Evolutionary conservation across 1,284 basidiomycete species (phyloP).

Genomic region (Ganoderma boninense): DNA sequence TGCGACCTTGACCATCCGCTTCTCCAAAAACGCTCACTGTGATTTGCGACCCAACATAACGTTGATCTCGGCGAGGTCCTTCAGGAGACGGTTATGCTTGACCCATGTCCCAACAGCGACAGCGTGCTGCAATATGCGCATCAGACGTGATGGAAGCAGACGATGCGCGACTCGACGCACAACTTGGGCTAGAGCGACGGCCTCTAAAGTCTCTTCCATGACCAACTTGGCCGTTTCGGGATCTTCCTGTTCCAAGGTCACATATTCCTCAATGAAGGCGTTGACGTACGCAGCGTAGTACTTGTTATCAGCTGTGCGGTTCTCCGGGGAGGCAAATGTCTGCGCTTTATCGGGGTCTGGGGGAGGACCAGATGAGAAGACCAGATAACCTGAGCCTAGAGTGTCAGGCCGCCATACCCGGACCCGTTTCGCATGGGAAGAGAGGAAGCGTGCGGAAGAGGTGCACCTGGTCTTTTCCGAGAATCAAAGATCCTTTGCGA

Average conservation of each 20-base stretch:
- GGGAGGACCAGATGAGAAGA: no score
- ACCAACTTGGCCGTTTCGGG: not conserved
- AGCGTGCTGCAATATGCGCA: no score
- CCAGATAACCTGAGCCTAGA: not conserved
- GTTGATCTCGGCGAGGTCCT: no score
- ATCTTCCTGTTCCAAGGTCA: not conserved
- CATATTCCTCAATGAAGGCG: no score
- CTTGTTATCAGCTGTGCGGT: not conserved
- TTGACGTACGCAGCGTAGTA: not conserved
- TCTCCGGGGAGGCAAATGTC: not conserved
- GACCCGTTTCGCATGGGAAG: constrained; percentile 3
- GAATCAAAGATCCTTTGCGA: not conserved
- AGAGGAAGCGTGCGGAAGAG: no score
- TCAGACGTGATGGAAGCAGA: no score
- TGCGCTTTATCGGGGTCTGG: not conserved
- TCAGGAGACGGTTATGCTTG: no score
- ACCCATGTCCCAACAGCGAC: no score
- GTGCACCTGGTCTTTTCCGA: not conserved
- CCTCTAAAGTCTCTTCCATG: not conserved
- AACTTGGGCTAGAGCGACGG: no score
- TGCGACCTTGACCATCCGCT: not conserved
- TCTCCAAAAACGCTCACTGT: not conserved
- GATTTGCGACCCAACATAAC: not conserved
- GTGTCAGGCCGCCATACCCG: not conserved
- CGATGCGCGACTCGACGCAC: no score